Evolutionary conservation across 2,329 filamentous ascomycete genomes (phyloP).

Genomic region (Fusarium keratoplasticum): DNA sequence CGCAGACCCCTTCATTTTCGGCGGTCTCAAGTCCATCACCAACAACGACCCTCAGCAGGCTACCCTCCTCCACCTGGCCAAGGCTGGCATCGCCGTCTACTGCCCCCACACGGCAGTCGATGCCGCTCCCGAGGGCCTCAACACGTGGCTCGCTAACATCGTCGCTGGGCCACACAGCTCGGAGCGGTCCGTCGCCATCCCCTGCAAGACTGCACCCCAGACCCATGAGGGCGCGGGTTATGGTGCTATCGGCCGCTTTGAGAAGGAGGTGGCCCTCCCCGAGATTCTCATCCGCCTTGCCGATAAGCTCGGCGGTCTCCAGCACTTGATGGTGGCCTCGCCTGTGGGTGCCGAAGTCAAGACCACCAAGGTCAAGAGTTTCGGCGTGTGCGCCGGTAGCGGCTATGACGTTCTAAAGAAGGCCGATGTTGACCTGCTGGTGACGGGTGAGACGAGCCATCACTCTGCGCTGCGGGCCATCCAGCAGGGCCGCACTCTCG

Average conservation of each 20-base stretch:
- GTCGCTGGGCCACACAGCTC: conserved; percentile 68
- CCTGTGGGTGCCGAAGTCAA: conserved; percentile 60
- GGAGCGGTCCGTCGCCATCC: conserved; percentile 58
- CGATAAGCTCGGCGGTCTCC: conserved; percentile 74
- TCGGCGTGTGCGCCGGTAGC: conserved; percentile 91
- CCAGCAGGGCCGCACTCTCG: conserved; percentile 83
- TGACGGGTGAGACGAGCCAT: conserved; percentile 94
- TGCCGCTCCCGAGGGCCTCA: conserved; percentile 84
- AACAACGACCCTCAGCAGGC: conserved; percentile 87
- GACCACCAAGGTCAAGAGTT: conserved; percentile 66
- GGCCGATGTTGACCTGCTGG: conserved; percentile 79
- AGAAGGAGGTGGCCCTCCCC: conserved; percentile 51
- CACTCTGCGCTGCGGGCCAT: conserved; percentile 90
- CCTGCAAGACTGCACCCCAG: conserved; percentile 56
- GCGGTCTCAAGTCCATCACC: conserved; percentile 88
- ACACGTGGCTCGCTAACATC: conserved; percentile 93
- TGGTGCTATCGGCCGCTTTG: conserved; percentile 61
- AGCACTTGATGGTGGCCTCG: conserved; percentile 61
- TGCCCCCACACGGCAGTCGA: conserved; percentile 96
- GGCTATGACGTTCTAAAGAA: conserved; percentile 81
- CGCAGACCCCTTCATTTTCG: conserved; percentile 95
- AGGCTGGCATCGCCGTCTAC: conserved; percentile 93
- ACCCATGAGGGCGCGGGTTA: conserved; percentile 64
- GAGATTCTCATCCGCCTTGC: conserved; percentile 68
- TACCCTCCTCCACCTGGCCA: conserved; percentile 83